Evolutionary conservation across 345 rosid species (phyloP).

Genomic region (rapeseed (Brassica napus)): Da-Ae NC_063449.1:28142001-28142500

Average conservation of each 20-base stretch:
- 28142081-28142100: slow-evolving; percentile 94
- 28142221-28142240: slow-evolving; percentile 92
- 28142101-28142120: slow-evolving; percentile 83
- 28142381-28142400: slow-evolving; percentile 78
- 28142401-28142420: slow-evolving; percentile 83
- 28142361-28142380: slow-evolving; percentile 84
- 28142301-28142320: slow-evolving; percentile 86
- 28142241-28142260: slow-evolving; percentile 82
- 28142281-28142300: slow-evolving; percentile 96
- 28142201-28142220: slow-evolving; percentile 93
- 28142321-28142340: slow-evolving; percentile 81
- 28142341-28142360: slow-evolving; percentile 88
- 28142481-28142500: slow-evolving; percentile 87
- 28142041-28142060: slow-evolving; percentile 83
- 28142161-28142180: slow-evolving; percentile 89
- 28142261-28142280: slow-evolving; percentile 88
- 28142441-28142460: slow-evolving; percentile 91
- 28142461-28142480: slow-evolving; percentile 80
- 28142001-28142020: slow-evolving; percentile 54
- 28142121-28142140: slow-evolving; percentile 84
- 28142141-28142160: slow-evolving; percentile 91
- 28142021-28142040: slow-evolving; percentile 67
- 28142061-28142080: slow-evolving; percentile 88
- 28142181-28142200: slow-evolving; percentile 93
- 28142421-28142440: slow-evolving; percentile 73